Percentiles rank a stretch among this genome's conserved stretches.
Conservation (phyloP, 2,329 filamentous ascomycete genomes). For the Aspergillus aculeatinus region DNA sequence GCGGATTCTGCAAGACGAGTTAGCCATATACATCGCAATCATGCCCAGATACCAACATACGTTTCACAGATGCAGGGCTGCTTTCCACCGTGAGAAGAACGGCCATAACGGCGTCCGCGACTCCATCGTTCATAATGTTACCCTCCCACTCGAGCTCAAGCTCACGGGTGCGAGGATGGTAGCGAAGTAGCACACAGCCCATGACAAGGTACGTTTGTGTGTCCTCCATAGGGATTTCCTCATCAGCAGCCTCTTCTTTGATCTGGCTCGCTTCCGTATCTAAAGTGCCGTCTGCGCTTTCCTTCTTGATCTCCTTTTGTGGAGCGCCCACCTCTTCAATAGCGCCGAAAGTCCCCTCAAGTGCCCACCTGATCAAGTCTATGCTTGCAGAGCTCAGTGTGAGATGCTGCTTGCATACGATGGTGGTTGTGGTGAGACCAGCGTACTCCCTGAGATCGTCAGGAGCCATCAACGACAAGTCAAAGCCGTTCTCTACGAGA, state of each 20-base stretch:
- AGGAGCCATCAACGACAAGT: constrained; percentile 93
- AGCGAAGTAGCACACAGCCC: constrained; percentile 84
- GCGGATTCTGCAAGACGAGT: constrained; percentile 51
- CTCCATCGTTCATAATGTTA: constrained; percentile 95
- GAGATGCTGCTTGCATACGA: constrained; percentile 87
- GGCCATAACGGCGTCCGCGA: constrained; percentile 95
- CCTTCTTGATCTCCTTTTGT: constrained; percentile 23
- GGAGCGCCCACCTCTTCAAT: constrained; percentile 59
- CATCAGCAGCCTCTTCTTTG: constrained; percentile 45
- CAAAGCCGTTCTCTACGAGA: constrained; percentile 95
- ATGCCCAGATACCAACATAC: constrained; percentile 45
- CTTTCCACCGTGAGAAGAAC: constrained; percentile 90
- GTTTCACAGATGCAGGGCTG: constrained; percentile 90
- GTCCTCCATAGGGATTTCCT: constrained; percentile 43
- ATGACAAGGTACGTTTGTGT: constrained; percentile 66
- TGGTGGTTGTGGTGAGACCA: constrained; percentile 91
- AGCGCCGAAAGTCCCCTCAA: constrained; percentile 89
- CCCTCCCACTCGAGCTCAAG: constrained; percentile 96
- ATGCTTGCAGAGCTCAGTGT: constrained; percentile 84
- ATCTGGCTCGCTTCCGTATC: constrained; percentile 38
- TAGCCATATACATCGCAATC: background rate
- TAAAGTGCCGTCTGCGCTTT: constrained; percentile 31
- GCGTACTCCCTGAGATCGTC: constrained; percentile 96
- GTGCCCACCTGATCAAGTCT: constrained; percentile 87
- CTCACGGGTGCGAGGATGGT: constrained; percentile 68